phyloP scores from a whole-genome alignment of 1,284 basidiomycete genomes.

The Fomitiporia mediterranea region DNA sequence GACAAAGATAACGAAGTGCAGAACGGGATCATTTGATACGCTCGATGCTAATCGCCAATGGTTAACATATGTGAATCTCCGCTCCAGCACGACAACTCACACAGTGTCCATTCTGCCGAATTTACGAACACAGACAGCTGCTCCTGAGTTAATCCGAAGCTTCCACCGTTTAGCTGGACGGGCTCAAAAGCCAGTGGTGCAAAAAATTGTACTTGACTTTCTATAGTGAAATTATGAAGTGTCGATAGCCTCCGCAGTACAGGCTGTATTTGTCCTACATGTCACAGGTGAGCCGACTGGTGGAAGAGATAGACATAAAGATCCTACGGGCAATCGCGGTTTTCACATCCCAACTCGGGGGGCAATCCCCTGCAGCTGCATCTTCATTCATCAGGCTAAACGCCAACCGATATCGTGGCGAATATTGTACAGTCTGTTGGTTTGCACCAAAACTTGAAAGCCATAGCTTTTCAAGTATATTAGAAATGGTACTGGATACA shows the following conservation, averaged over 20 bases:
- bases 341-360: conserved; percentile 70
- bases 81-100: conserved; percentile 42
- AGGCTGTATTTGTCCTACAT: conserved; percentile 67
- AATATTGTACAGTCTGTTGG: conserved; percentile 67
- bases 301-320: conserved; percentile 8
- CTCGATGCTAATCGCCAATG: conserved; percentile 54
- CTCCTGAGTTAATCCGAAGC: conserved; percentile 66
- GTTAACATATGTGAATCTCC: neutral
- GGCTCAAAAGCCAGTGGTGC: conserved; percentile 86
- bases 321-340: conserved; percentile 58
- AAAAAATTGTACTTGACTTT: conserved; percentile 92
- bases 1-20: conserved; percentile 91
- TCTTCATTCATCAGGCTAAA: conserved; percentile 89
- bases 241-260: conserved; percentile 54
- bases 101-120: conserved; percentile 91
- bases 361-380: conserved; percentile 57
- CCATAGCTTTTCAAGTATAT: conserved; percentile 2
- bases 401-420: conserved; percentile 72
- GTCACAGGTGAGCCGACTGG: conserved; percentile 15
- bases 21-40: conserved; percentile 84
- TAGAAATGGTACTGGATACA: neutral
- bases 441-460: conserved; percentile 39
- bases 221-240: conserved; percentile 88
- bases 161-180: conserved; percentile 31
- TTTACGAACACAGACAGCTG: conserved; percentile 91